Evolutionary conservation across 305 asterid species (phyloP), one percentile per base, ranked within the genome.

Genomic region (Solanum hybrid): DNA sequence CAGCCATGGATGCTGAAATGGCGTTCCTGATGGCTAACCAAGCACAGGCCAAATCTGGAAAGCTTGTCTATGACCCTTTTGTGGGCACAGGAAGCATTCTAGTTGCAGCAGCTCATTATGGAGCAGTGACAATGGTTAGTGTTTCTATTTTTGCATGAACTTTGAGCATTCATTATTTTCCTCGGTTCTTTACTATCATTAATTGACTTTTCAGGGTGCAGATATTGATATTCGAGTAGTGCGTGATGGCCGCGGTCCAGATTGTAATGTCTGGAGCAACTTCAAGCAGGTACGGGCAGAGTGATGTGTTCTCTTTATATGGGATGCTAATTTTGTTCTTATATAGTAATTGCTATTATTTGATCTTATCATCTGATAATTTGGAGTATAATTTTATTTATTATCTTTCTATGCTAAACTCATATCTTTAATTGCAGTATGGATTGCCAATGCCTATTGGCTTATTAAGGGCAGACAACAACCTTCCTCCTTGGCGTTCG

Each of bases 1-100:
- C 99, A 15, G 99, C 99, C 91, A 97, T 97, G 99, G 99, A 96
- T 93, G 99, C 99, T 45, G 99, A 97, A 93, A 96, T 97, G 95
- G 99, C 99, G 35, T 96, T 97, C 91, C 94, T 97, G 95, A 97
- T 97, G 99, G 99, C 98, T 86, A 97, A 97, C 90, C 98, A 95
- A 93, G 99, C 99, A 2, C 99, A 95, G 86, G 96, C 92, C 90
- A 94, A 92, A 91, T 93, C 95, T 8, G 99, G 99, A 88, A 95
- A 94, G 90, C 96, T 97, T 89, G 97, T 96, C 19, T 97, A 93
- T 92, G 99, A 97, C 90, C 99, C 99, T 87, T 97, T 97, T 95
- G 99, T 97, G 89, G 99, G 99, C 88, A 97, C 99, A 8, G 99
- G 99, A 89, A 97, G 99, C 91, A 96, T 97, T 92, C 95, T 97